These are phyloP conservation scores for Pseudogymnoascus sp. DNA, from an alignment of 2,329 filamentous ascomycete species.

Conservation along the genomic window DNA sequence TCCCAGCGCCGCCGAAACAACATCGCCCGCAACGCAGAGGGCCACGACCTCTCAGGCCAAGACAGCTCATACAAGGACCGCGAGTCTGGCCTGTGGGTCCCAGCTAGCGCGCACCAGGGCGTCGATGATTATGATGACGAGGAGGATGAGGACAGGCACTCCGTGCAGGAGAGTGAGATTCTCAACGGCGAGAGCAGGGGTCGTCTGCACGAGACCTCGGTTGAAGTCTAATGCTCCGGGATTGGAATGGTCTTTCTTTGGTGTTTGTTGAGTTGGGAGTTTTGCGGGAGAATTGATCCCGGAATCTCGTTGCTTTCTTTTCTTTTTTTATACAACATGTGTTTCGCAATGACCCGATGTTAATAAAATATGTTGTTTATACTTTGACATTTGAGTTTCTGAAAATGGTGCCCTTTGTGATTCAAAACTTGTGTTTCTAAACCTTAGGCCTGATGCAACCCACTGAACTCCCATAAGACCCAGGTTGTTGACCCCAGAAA, in stretches of 20 bases:
- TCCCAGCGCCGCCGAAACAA: constrained; percentile 75
- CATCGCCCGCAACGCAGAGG: constrained; percentile 58
- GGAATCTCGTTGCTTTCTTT: constrained; percentile 5
- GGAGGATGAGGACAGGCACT: constrained; percentile 51
- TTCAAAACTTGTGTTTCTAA: background rate
- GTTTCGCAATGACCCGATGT: constrained; percentile 6
- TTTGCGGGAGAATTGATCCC: background rate
- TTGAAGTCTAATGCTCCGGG: constrained; percentile 27
- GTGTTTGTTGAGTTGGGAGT: constrained; percentile 9
- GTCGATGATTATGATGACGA: constrained; percentile 53
- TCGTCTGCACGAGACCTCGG: constrained; percentile 41
- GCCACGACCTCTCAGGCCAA: constrained; percentile 74
- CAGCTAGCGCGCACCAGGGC: constrained; percentile 54
- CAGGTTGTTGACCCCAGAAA: background rate
- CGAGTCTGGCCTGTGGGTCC: constrained; percentile 73
- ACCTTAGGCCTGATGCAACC: background rate
- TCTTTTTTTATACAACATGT: constrained; percentile 5
- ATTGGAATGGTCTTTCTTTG: constrained; percentile 7
- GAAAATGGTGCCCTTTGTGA: background rate
- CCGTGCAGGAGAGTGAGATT: constrained; percentile 43
- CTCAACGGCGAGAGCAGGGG: constrained; percentile 50
- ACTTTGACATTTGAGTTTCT: background rate
- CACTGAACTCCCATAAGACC: background rate
- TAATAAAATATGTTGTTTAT: constrained; percentile 9
- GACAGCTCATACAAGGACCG: constrained; percentile 69